phyloP scores from a whole-genome alignment of 179 eudicot species.

The Actinidia arguta region DNA sequence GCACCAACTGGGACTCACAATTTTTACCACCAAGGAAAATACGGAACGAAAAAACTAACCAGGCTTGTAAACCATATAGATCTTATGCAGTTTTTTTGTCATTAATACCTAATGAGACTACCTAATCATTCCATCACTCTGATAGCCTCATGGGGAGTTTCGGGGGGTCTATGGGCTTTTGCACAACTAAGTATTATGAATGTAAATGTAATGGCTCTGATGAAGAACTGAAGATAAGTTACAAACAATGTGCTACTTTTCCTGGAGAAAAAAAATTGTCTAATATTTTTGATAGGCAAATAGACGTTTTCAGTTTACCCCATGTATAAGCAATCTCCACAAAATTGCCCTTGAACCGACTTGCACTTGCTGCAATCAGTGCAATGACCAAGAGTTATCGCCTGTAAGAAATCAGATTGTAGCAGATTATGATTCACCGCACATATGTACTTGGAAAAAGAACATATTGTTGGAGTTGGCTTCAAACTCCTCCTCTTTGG shows the following conservation, averaged over 20 bases:
- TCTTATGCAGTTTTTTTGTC: no score
- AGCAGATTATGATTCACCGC: neutral
- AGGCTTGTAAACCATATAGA: neutral
- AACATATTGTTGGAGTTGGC: no score
- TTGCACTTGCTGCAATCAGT: slow-evolving; percentile 64
- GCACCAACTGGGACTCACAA: no score
- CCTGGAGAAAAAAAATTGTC: neutral
- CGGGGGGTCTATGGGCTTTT: neutral
- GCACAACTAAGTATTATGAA: neutral
- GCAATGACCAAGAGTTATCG: slow-evolving; percentile 59
- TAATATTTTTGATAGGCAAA: neutral
- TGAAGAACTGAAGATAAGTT: neutral
- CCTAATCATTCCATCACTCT: neutral
- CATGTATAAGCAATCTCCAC: slow-evolving; percentile 84
- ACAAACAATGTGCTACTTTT: neutral
- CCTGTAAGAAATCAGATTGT: slow-evolving; percentile 20
- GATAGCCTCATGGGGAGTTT: neutral
- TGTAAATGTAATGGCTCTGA: neutral
- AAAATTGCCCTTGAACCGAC: slow-evolving; percentile 51
- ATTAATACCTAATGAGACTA: neutral
- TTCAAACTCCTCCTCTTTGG: no score
- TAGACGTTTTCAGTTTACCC: slow-evolving; percentile 40
- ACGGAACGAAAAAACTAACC: neutral
- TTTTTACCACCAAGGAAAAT: neutral
- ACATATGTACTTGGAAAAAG: neutral